phyloP scores from a whole-genome alignment of 75 land plant species.

The Pseudotsuga menziesii region DNA sequence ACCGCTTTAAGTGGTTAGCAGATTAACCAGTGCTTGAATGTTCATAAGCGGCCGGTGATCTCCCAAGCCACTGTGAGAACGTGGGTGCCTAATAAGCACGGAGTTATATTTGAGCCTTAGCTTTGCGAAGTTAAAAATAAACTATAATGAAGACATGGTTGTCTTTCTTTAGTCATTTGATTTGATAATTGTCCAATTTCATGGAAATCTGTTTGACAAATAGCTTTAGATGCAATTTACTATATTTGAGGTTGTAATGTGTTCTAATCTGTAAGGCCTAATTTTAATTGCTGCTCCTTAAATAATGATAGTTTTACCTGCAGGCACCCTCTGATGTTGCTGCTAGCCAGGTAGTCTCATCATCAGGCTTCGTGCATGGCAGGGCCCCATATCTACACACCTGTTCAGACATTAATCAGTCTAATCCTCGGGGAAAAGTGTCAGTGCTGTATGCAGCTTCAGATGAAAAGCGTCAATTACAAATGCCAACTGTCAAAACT shows the following conservation, averaged over 20 bases:
- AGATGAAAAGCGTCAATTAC: conserved; percentile 31
- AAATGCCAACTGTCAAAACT: conserved; percentile 20
- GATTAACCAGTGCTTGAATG: too few species aligned
- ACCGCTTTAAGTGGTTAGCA: too few species aligned
- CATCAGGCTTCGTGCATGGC: conserved; percentile 4
- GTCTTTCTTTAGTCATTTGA: not conserved
- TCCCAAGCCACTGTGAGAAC: too few species aligned
- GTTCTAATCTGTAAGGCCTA: not conserved
- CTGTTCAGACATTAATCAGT: not conserved
- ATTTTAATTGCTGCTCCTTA: not conserved
- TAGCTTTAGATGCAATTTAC: not conserved
- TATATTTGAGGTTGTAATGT: not conserved
- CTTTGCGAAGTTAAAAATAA: too few species aligned
- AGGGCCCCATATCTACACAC: conserved; percentile 3
- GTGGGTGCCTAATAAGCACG: too few species aligned
- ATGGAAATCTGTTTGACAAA: not conserved
- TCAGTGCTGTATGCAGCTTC: conserved; percentile 17
- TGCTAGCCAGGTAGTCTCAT: conserved; percentile 9
- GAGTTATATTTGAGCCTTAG: too few species aligned
- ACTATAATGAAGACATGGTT: too few species aligned
- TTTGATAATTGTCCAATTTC: not conserved
- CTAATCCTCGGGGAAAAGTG: conserved; percentile 11
- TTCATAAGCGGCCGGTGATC: too few species aligned
- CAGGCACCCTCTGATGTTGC: conserved; percentile 8
- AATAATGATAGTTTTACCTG: conserved; percentile 1